Conservation (phyloP, 176 grass and related monocot genomes). For the Cenchrus fungigraminus region DNA sequence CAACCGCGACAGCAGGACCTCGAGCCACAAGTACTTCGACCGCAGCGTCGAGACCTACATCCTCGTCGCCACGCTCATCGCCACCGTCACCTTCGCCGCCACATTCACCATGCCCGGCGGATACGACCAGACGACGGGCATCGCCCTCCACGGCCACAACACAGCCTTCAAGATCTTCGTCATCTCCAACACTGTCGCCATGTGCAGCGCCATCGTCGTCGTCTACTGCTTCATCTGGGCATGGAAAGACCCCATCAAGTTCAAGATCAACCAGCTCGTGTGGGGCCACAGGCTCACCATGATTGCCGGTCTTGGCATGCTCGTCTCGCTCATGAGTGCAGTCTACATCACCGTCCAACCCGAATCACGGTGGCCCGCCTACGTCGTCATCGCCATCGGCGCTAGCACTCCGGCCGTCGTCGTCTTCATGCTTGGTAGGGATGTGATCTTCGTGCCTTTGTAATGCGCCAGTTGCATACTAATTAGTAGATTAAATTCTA, state of each 20-base stretch:
- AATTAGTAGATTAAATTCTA: no score
- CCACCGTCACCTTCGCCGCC: conserved; percentile 45
- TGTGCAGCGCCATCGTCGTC: conserved; percentile 48
- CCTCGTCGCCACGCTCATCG: conserved; percentile 40
- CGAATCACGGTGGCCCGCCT: not conserved
- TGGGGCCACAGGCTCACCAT: conserved; percentile 26
- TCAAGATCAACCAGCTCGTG: not conserved
- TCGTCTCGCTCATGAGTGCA: conserved; percentile 17
- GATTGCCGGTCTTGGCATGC: conserved; percentile 21
- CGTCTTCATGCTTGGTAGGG: not conserved
- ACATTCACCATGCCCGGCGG: conserved; percentile 11
- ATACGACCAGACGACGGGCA: no score
- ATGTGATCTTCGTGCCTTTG: conserved; percentile 1
- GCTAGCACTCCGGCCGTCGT: not conserved
- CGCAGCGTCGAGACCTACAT: conserved; percentile 35
- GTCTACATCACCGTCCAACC: not conserved
- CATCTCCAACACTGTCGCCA: conserved; percentile 32
- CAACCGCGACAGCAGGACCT: not conserved
- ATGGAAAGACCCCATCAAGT: conserved; percentile 10
- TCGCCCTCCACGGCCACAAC: no score
- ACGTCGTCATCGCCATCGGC: conserved; percentile 18
- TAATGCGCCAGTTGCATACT: not conserved
- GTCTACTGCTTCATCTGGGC: conserved; percentile 35
- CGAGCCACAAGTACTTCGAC: conserved; percentile 23
- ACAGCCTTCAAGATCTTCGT: no score